A percentile compares a stretch with the other conserved stretches of the same genome.
Conservation (phyloP, 306 rosid genomes). For the Medicago ruthenica region DNA sequence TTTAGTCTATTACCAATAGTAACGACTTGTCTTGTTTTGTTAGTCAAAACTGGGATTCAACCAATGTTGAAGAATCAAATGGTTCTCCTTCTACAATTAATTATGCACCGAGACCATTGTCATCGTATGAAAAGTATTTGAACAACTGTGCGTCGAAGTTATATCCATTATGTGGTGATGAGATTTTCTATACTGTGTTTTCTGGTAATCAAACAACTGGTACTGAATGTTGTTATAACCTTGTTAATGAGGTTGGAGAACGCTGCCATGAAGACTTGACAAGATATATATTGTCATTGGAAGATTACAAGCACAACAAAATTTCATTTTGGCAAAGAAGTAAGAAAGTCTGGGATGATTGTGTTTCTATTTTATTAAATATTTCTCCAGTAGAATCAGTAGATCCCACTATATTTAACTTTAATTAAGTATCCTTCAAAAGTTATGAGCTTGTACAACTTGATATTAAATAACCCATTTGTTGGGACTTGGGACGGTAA, state of each 20-base stretch:
- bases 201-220: conserved; percentile 12
- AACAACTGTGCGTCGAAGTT: neutral
- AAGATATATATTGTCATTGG: neutral
- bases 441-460: neutral
- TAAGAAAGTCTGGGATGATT: neutral
- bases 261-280: neutral
- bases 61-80: neutral
- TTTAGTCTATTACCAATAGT: neutral
- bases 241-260: neutral
- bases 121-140: neutral
- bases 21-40: neutral
- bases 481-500: too few species aligned
- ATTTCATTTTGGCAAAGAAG: neutral
- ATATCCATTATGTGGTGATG: neutral
- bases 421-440: neutral
- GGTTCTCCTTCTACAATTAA: neutral
- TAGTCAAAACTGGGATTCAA: neutral
- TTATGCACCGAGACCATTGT: neutral
- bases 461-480: too few species aligned
- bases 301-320: neutral
- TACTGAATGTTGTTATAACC: neutral
- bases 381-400: neutral
- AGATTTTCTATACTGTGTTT: neutral
- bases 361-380: neutral
- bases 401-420: neutral